Evolutionary conservation across 2,329 filamentous ascomycete genomes (phyloP), one percentile per base, ranked within the genome.

Genomic region (Emmonsiellopsis sp.): DNA sequence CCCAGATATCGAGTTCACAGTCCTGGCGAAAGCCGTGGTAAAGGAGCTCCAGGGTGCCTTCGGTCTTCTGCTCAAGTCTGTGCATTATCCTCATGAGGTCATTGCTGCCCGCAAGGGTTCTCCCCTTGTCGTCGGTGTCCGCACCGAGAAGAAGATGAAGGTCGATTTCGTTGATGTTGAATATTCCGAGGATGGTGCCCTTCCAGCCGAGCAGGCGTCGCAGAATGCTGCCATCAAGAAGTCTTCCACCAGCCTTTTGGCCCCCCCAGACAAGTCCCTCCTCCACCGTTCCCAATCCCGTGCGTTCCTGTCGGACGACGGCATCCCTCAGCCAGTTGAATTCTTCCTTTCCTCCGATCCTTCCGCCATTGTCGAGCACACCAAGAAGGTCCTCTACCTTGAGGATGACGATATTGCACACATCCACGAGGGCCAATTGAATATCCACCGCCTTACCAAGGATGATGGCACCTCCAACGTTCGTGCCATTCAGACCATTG

Each of bases 341-440:
- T 98, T 98, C 79, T 98, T 97, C 84, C 83, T 98, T 62, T 98
- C 93, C 55, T 98, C 93, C 55, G 93, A 98, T 74, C 93, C 93
- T 14, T 96, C 93, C 42, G 92, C 93, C 66, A 96, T 98, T 66
- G 87, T 98, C 62, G 93, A 98, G 80, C 93, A 98, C 82, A 98
- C 93, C 71, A 98, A 98, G 84, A 98, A 97, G 83, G 93, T 98
- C 60, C 85, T 98, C 74, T 98, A 98, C 79, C 86, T 98, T 53
- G 93, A 98, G 80, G 93, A 98, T 70, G 93, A 98, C 71, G 93
- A 98, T 70, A 97, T 98, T 78, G 93, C 93, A 61, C 93, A 98
- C 79, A 96, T 98, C 66, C 93, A 97, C 77, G 93, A 98, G 76
- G 93, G 93, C 56, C 94, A 93, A 62, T 84, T 98, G 64, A 97